Base-by-base conservation (phyloP, 768 basidiomycete genomes). In the Kondoa subrosea region DNA sequence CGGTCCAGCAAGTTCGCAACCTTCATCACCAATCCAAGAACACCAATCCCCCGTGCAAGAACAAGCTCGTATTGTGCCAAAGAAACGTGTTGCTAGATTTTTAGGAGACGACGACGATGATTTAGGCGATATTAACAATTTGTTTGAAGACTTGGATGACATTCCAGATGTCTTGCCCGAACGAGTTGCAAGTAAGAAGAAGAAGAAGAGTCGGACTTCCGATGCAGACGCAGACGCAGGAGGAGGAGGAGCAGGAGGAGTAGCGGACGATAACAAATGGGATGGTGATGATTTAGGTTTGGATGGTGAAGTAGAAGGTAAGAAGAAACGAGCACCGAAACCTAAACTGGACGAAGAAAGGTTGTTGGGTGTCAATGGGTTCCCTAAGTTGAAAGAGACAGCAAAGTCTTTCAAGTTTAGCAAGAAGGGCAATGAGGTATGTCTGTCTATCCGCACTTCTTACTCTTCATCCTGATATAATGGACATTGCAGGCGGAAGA, bases 351-450 rank as follows among this genome's bases (percentile, higher is more conserved):
- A 95, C 69, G 88, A 75, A 83, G 59, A 79, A 56, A 81, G 87
- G 67, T 76, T 99, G 68, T 78, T 91, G 16, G 84, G 85, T 3
- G 78, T 82, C 2, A 80, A 81, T 32, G 92, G 95, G 0, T 87
- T 99, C 72, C 89, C 88, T 1, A 81, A 82, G 61, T 81, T 99
- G 57, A 82, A 90, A 64, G 81, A 85, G 67, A 83, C 85, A 65
- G 82, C 86, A 30, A 89, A 89, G 78, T 79, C 82, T 67, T 88
- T 93, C 78, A 86, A 83, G 71, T 81, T 85, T 21, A 87, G 84
- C 72, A 92, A 91, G 4, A 96, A 95, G 76, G 92, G 92, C 0
- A 84, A 89, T 73, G 95, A 99, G 82, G 93, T 90, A 66, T 56
- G 77, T 50, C 21, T 34, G 1, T 32, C 21, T 29, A 17, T 67